phyloP scores from a whole-genome alignment of 2,329 filamentous ascomycete genomes.

The Colletotrichum musicola region DNA sequence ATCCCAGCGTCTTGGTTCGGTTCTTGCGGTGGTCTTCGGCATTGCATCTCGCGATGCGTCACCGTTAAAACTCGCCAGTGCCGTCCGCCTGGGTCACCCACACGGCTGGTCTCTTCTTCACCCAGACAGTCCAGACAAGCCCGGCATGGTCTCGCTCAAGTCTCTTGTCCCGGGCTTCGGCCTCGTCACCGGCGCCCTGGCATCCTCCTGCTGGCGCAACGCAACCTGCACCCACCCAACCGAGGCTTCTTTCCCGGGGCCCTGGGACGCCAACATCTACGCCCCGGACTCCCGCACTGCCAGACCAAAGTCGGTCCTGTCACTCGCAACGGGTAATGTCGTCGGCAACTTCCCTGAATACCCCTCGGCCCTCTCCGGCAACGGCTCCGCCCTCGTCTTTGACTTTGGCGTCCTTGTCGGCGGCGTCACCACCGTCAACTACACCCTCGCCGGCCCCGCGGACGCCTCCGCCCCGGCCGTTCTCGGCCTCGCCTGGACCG shows the following conservation, averaged over 20 bases:
- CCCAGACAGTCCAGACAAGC: not conserved
- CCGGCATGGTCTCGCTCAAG: slow-evolving; percentile 10
- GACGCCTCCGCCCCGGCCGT: slow-evolving; percentile 44
- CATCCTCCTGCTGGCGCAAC: slow-evolving; percentile 65
- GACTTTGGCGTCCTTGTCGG: slow-evolving; percentile 72
- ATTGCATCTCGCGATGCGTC: slow-evolving; percentile 14
- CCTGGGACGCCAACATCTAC: slow-evolving; percentile 70
- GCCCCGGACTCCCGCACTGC: slow-evolving; percentile 65
- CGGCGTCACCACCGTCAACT: slow-evolving; percentile 66
- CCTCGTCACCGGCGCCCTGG: slow-evolving; percentile 1
- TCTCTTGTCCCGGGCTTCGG: slow-evolving; percentile 45
- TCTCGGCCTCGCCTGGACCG: slow-evolving; percentile 61
- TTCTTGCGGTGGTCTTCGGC: slow-evolving; percentile 8
- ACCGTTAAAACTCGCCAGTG: not conserved
- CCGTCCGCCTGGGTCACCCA: not conserved
- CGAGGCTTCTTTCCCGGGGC: slow-evolving; percentile 65
- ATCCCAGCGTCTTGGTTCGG: not conserved
- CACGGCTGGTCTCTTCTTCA: not conserved
- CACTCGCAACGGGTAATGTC: slow-evolving; percentile 47
- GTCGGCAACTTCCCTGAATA: slow-evolving; percentile 48
- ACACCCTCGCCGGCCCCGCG: slow-evolving; percentile 52
- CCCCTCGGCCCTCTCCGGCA: slow-evolving; percentile 48
- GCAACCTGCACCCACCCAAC: slow-evolving; percentile 64
- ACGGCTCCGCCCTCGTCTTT: slow-evolving; percentile 66
- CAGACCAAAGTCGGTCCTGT: slow-evolving; percentile 57